Evolutionary conservation across 2,329 filamentous ascomycete species (phyloP), one percentile per base, ranked within the genome.

Genomic region (Alternaria ventricosa): DNA sequence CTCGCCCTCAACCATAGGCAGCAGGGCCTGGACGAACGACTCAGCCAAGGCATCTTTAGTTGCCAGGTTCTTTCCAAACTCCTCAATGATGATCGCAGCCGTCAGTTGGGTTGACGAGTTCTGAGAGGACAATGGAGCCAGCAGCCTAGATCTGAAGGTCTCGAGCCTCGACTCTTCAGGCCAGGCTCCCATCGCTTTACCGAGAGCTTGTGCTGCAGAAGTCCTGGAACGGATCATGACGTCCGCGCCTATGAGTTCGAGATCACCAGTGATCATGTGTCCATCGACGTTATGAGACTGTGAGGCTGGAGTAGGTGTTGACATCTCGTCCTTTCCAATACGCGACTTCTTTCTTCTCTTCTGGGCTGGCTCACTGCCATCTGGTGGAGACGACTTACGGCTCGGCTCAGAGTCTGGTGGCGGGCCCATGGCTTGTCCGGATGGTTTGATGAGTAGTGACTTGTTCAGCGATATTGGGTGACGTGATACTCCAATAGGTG

Each of bases 211-310:
- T 20, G 95, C 92, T 12, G 94, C 93, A 63, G 89, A 92, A n/a
- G 96, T 90, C 70, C 95, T 92, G 8, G 94, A 97, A 65, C 95
- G 89, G 54, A 98, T 89, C 79, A 99, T 88, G 7, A 90, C 90
- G 64, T 99, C 96, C 73, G 92, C 88, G 30, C 96, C 94, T 25
- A 99, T 94, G 45, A 99, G 85, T 75, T 99, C 96, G 50, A 98
- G 90, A 74, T 99, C 96, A 55, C 96, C 96, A 77, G 95, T 92
- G 84, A 99, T 94, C 91, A 99, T 97, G 71, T 97, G 94, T 10
- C 94, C 96, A 78, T 99, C 96, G 18, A 99, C 93, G 78, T 99
- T 97, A 80, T 99, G 96, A 8, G 75, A 74, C 8, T 65, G 64
- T 1, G 91, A 88, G n/a, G 91, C 87, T 5, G 87, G 82, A 1